Percentiles rank a stretch among this genome's conserved stretches.
phyloP scores from a whole-genome alignment of 2,329 filamentous ascomycete species.

The Aspergillus ochraceoroseus region DNA sequence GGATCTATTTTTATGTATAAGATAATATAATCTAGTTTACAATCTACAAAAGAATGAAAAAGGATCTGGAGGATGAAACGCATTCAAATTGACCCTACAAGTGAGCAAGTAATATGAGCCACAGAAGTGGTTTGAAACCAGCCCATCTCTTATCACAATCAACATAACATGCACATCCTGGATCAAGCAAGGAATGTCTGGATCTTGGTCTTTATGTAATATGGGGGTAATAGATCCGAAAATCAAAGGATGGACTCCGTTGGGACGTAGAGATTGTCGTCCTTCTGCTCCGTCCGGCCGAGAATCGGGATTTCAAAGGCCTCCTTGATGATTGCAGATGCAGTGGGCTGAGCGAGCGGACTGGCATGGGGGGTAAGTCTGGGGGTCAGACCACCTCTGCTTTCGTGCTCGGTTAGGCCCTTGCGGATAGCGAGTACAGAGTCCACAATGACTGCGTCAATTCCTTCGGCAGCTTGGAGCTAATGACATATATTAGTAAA shows the following conservation, averaged over 20 bases:
- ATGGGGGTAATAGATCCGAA: too few species aligned
- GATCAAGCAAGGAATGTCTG: too few species aligned
- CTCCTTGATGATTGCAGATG: slow-evolving; percentile 21
- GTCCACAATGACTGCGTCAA: slow-evolving; percentile 97
- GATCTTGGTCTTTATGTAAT: too few species aligned
- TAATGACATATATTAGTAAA: slow-evolving; percentile 34
- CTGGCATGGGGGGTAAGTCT: slow-evolving; percentile 24
- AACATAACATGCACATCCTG: too few species aligned
- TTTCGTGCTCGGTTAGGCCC: slow-evolving; percentile 60
- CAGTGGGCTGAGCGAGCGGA: slow-evolving; percentile 22
- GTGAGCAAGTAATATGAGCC: too few species aligned
- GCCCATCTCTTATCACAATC: too few species aligned
- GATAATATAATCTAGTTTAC: too few species aligned
- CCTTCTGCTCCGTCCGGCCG: slow-evolving; percentile 23
- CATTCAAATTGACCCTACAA: too few species aligned
- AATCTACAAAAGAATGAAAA: too few species aligned
- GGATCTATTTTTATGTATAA: too few species aligned
- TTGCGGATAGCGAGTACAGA: slow-evolving; percentile 89
- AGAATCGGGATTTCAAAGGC: slow-evolving; percentile 27
- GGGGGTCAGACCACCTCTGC: slow-evolving; percentile 22
- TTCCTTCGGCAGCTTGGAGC: slow-evolving; percentile 88
- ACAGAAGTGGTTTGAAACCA: too few species aligned
- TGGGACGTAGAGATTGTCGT: slow-evolving; percentile 20
- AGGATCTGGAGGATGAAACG: too few species aligned
- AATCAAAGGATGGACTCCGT: slow-evolving; percentile 14